phyloP scores from a whole-genome alignment of 768 basidiomycete genomes.

The Phanerochaete carnosa region DNA sequence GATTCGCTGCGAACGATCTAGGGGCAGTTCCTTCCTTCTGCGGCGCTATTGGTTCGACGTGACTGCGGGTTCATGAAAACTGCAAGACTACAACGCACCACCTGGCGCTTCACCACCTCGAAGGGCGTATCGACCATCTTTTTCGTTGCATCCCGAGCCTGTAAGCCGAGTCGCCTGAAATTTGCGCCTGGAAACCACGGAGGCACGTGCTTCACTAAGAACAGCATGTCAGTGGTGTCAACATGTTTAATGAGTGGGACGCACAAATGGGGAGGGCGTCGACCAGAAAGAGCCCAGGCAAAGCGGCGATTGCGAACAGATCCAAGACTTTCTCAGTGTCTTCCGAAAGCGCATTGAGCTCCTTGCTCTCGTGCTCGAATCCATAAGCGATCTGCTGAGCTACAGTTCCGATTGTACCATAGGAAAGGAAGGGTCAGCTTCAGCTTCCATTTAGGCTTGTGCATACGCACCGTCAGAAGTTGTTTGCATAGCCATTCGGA shows the following conservation, averaged over 20 bases:
- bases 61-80: too few relatives aligned
- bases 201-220: conserved; percentile 31
- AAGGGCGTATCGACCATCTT: conserved; percentile 36
- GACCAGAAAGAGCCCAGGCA: conserved; percentile 33
- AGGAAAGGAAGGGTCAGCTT: too few relatives aligned
- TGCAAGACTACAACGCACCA: conserved; percentile 29
- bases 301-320: conserved; percentile 16
- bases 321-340: too few relatives aligned
- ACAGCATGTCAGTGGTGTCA: not conserved
- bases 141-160: conserved; percentile 16
- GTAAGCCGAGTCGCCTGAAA: conserved; percentile 25
- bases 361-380: too few relatives aligned
- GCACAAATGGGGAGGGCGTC: conserved; percentile 24
- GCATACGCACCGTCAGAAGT: too few relatives aligned
- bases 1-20: too few relatives aligned
- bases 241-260: not conserved
- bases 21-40: not conserved
- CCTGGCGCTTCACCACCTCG: conserved; percentile 48
- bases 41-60: too few relatives aligned
- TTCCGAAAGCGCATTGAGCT: too few relatives aligned
- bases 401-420: too few relatives aligned
- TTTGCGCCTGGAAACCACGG: conserved; percentile 38
- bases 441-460: too few relatives aligned
- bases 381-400: too few relatives aligned
- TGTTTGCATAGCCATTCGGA: too few relatives aligned